Percentiles rank a stretch among this genome's conserved stretches.
Conservation (phyloP, 2,329 filamentous ascomycete species). For the Acrodontium crateriforme region DNA sequence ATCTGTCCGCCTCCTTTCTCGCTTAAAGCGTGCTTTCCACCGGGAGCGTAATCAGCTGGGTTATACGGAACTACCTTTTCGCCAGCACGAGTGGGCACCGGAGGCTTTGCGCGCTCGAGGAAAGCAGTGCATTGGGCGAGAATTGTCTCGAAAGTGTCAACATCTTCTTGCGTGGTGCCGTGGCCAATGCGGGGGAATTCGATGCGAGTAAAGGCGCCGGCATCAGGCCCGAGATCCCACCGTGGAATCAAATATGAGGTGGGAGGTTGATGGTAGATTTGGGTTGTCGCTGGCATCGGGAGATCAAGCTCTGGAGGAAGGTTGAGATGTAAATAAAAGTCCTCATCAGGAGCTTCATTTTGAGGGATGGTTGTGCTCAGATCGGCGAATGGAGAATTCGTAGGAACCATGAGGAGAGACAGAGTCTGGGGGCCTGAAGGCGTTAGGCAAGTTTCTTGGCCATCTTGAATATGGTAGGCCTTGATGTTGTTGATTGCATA, state of each 20-base stretch:
- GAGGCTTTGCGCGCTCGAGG: constrained; percentile 65
- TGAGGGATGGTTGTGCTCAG: constrained; percentile 43
- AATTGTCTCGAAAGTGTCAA: constrained; percentile 95
- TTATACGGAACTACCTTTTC: constrained; percentile 51
- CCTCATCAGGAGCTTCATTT: constrained; percentile 53
- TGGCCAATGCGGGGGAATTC: constrained; percentile 66
- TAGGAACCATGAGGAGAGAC: constrained; percentile 90
- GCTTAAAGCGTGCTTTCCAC: constrained; percentile 46
- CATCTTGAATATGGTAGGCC: constrained; percentile 82
- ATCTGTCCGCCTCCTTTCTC: constrained; percentile 51
- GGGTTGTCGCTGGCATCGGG: constrained; percentile 83
- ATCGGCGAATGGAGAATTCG: constrained; percentile 54
- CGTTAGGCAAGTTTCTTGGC: constrained; percentile 69
- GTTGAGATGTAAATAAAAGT: constrained; percentile 94
- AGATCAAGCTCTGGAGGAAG: constrained; percentile 89
- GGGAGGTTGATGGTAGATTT: constrained; percentile 93
- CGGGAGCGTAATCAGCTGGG: constrained; percentile 64
- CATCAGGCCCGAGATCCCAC: constrained; percentile 82
- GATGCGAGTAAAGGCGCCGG: constrained; percentile 82
- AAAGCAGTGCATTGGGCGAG: constrained; percentile 96
- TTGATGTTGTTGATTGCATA: constrained; percentile 65
- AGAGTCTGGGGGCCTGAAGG: constrained; percentile 79
- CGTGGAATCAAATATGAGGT: constrained; percentile 86
- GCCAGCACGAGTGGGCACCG: constrained; percentile 20
- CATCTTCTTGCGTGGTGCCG: constrained; percentile 73